Evolutionary conservation across 2,329 filamentous ascomycete genomes (phyloP).

Genomic region (Sclerotinia sclerotiorum): DNA sequence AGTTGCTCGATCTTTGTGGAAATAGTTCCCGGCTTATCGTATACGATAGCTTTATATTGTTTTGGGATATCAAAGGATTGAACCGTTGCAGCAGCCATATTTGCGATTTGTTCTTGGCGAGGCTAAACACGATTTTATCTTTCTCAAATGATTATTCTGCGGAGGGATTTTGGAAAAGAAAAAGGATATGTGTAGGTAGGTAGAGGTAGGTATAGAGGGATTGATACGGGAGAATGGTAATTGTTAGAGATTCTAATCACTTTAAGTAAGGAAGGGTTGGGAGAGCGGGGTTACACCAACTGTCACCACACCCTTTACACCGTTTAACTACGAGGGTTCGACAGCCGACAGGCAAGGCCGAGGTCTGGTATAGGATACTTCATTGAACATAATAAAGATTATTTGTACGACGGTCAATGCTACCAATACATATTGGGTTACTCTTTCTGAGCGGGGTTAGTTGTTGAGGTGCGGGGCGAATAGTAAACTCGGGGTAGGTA

Average conservation of each 20-base stretch:
- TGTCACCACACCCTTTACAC: background rate
- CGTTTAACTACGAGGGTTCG: background rate
- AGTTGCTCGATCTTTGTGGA: slow-evolving; percentile 64
- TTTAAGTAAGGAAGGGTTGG: slow-evolving; percentile 11
- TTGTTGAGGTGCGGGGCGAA: background rate
- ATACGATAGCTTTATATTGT: slow-evolving; percentile 63
- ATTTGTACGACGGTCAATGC: background rate
- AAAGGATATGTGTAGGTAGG: background rate
- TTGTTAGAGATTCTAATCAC: background rate
- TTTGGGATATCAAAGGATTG: slow-evolving; percentile 48
- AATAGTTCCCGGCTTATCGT: slow-evolving; percentile 64
- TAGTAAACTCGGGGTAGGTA: slow-evolving; percentile 15
- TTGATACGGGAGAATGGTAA: background rate
- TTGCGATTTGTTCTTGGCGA: slow-evolving; percentile 23
- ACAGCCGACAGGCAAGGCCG: background rate
- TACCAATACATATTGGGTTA: background rate
- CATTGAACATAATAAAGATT: background rate
- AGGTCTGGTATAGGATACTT: background rate
- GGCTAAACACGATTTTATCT: background rate
- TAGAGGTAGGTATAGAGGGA: background rate
- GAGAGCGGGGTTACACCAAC: slow-evolving; percentile 9
- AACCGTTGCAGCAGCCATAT: slow-evolving; percentile 33
- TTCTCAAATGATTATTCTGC: too few relatives aligned
- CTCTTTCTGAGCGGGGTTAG: slow-evolving; percentile 1
- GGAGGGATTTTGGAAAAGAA: background rate